Evolutionary conservation across 768 basidiomycete species (phyloP).

Genomic region (Hygrophorus russula): DNA sequence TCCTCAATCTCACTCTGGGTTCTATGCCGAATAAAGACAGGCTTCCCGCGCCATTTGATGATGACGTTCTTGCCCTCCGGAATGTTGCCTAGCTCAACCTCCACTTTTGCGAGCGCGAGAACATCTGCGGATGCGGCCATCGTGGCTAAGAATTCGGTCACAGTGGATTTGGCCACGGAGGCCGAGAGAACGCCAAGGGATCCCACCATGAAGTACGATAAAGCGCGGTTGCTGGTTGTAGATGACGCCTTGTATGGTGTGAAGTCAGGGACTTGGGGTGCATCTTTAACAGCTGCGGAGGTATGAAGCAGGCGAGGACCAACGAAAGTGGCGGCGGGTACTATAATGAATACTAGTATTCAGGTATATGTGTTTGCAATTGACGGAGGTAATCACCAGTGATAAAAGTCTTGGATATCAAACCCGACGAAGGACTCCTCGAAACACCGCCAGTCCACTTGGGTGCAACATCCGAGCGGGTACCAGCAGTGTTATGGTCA

Average conservation of each 20-base stretch:
- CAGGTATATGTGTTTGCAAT: slow-evolving; percentile 5
- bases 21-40: slow-evolving; percentile 97
- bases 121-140: slow-evolving; percentile 98
- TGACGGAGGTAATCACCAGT: slow-evolving; percentile 32
- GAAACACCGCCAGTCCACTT: slow-evolving; percentile 52
- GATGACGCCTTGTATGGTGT: slow-evolving; percentile 66
- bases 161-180: slow-evolving; percentile 86
- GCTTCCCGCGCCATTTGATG: slow-evolving; percentile 99
- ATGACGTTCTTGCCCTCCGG: slow-evolving; percentile 97
- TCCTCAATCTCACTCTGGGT: slow-evolving; percentile 88
- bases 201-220: slow-evolving; percentile 87
- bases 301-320: slow-evolving; percentile 69
- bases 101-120: slow-evolving; percentile 94
- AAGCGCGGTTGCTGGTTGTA: slow-evolving; percentile 54
- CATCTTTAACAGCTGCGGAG: slow-evolving; percentile 54
- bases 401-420: slow-evolving; percentile 53
- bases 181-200: slow-evolving; percentile 90
- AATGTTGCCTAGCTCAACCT: slow-evolving; percentile 80
- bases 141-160: slow-evolving; percentile 88
- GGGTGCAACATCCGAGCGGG: slow-evolving; percentile 53
- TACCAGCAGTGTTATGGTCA: slow-evolving; percentile 9
- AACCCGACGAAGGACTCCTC: slow-evolving; percentile 32
- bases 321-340: slow-evolving; percentile 36
- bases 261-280: slow-evolving; percentile 85
- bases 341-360: slow-evolving; percentile 18